Conservation (phyloP, 2,329 filamentous ascomycete species). For the Cyclaneusma minus region DNA sequence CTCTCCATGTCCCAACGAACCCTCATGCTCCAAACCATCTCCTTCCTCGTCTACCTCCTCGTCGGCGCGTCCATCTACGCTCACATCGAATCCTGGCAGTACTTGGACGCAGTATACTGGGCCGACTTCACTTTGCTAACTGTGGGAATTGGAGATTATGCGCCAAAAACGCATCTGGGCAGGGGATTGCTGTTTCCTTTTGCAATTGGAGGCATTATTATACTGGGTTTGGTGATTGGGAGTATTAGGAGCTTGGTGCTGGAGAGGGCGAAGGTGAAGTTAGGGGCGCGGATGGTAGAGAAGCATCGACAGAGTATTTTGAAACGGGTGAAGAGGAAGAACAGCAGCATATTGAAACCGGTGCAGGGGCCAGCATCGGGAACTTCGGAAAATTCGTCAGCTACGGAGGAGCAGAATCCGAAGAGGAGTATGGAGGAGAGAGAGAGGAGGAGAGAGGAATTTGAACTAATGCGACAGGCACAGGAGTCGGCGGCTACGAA, state of each 20-base stretch:
- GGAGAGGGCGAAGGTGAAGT: slow-evolving; percentile 36
- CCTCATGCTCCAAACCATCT: slow-evolving; percentile 78
- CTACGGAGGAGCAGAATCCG: not conserved
- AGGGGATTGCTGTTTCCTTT: slow-evolving; percentile 69
- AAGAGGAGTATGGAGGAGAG: slow-evolving; percentile 26
- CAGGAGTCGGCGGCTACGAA: slow-evolving; percentile 48
- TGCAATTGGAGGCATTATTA: slow-evolving; percentile 69
- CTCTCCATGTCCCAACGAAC: slow-evolving; percentile 72
- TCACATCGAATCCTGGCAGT: slow-evolving; percentile 57
- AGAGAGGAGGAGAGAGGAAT: slow-evolving; percentile 52
- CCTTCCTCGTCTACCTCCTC: slow-evolving; percentile 68
- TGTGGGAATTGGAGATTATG: slow-evolving; percentile 44
- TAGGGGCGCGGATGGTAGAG: slow-evolving; percentile 43
- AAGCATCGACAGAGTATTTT: slow-evolving; percentile 37
- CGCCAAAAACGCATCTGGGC: slow-evolving; percentile 33
- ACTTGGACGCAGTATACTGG: slow-evolving; percentile 67
- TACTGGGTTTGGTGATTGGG: slow-evolving; percentile 67
- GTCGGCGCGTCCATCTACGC: slow-evolving; percentile 65
- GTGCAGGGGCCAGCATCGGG: slow-evolving; percentile 5
- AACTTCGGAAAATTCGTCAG: too few relatives aligned
- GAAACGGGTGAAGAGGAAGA: slow-evolving; percentile 27
- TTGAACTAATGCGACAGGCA: slow-evolving; percentile 68
- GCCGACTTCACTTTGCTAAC: slow-evolving; percentile 57
- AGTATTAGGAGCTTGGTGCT: slow-evolving; percentile 56
- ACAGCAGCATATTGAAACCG: slow-evolving; percentile 33